phyloP scores from a whole-genome alignment of 192 early-diverging fungal genomes.

The Coemansia sp. region DNA sequence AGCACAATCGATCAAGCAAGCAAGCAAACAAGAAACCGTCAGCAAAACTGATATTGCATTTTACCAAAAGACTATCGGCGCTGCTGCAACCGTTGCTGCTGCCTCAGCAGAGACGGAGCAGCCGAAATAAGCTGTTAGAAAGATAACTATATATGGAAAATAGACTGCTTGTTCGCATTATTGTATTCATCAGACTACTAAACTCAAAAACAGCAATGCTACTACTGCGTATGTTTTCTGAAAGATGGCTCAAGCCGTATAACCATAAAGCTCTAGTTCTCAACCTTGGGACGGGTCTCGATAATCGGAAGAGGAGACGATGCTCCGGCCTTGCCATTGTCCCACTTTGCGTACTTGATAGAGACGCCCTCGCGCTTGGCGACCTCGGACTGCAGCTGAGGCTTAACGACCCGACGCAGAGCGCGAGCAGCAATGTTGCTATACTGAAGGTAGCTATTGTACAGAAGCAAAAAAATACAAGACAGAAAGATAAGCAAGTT shows the following conservation, averaged over 20 bases:
- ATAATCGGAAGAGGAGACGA: conserved; percentile 19
- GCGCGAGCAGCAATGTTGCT: conserved; percentile 55
- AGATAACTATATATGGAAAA: background rate
- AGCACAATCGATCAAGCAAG: background rate
- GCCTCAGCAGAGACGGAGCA: background rate
- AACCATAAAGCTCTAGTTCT: conserved; percentile 21
- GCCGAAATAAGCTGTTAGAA: background rate
- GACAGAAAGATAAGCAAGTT: background rate
- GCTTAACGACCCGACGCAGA: conserved; percentile 46
- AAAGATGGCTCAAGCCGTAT: background rate
- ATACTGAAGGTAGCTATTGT: conserved; percentile 53
- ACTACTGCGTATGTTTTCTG: background rate
- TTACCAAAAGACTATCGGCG: too few species aligned
- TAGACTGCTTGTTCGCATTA: background rate
- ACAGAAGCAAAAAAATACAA: background rate
- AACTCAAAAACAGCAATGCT: background rate
- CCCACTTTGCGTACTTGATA: conserved; percentile 52
- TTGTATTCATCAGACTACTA: background rate
- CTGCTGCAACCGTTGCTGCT: background rate
- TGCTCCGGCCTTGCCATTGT: conserved; percentile 41
- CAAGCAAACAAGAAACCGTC: too few species aligned
- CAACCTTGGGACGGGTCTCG: conserved; percentile 44
- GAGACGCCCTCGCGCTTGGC: conserved; percentile 48
- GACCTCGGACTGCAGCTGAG: conserved; percentile 45
- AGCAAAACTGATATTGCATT: too few species aligned